Base-by-base conservation (phyloP, 768 basidiomycete genomes). In the Rhizopogon roseolus region DNA sequence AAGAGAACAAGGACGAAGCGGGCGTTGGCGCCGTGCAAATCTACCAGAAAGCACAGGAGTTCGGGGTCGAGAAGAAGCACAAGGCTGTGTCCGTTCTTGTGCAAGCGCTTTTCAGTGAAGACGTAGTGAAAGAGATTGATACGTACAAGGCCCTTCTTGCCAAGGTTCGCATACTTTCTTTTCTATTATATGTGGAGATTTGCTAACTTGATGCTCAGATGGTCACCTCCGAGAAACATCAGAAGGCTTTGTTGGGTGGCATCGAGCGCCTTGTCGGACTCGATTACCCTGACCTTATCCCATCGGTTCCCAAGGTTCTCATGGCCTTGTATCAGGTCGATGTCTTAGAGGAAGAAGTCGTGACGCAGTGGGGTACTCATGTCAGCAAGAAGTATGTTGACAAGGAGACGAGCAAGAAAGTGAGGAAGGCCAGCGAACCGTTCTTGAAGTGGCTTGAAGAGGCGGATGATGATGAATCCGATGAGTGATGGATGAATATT, bases 341-440 rank as follows among this genome's bases (percentile, higher is more conserved):
- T 61, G 76, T 98, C 16, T 73, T 99, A 50, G 94, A 98, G 6
- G 97, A 99, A 68, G 93, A 92, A 25, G 79, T 96, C 6, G 76
- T 95, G 48, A 84, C 78, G 9, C 85, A 94, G 58, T 98, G 94
- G 96, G 94, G 94, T 8, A 96, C 92, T 4, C 94, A 96, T 62
- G 92, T 94, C 66, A 91, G 88, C 73, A 96, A 90, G 79, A 97
- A 98, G 75, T 96, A 93, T 65, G 90, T 94, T 42, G 91, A 96
- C 71, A 93, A 89, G 72, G 94, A 98, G 27, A 88, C 82, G 43
- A 90, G 88, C 70, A 98, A 98, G 82, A 94, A 85, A 72, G 94
- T 99, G 49, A 80, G 95, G 62, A 96, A 95, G 77, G 93, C 93
- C 11, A 89, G 90, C 59, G 93, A 92, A 68, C 93, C 95, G 0